Base-by-base conservation (phyloP, 176 grass and related monocot genomes). In the Rhynchospora breviuscula region DNA sequence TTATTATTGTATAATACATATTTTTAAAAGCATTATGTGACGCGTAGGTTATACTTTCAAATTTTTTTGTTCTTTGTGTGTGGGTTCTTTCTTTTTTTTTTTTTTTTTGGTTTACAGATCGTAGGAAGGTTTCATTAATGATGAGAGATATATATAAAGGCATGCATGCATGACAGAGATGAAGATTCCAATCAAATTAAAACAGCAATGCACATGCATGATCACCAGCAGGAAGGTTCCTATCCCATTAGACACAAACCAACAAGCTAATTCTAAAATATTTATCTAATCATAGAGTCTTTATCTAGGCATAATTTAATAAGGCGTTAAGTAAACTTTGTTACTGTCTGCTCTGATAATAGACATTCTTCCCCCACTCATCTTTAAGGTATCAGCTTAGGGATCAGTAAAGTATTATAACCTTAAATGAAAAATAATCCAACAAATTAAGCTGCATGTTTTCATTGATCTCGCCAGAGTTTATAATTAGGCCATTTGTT, bases 401-500 rank as follows among this genome's bases (percentile, higher is more conserved):
- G 93, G 93, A 95, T 95, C 68, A 0, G 93, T 91, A 95, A 92
- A 89, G 57, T 67, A 91, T 7, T 48, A 5, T 29, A 83, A 80
- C 53, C 48, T 78, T 8, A 62, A 62, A 67, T 54, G n/a, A 33
- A 82, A 40, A 81, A 81, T 44, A 45, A 81, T 73, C 59, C 15
- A 64, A 59, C 49, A 25, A 81, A 62, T 81, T 64, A 81, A 48
- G 62, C n/a, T 35, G 64, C 80, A 78, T 88, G 79, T 84, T 83
- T 31, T 8, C 80, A 25, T 65, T 88, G 44, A 88, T 88, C 59
- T 85, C 66, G 44, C 71, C 79, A 63, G 11, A 12, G 8, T 53
- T 76, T 51, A 56, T 83, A 58, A 52, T 49, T 4, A 17, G 8
- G 10, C 33, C 40, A 48, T 9, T 31, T 2, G 1, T 0, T 72